Evolutionary conservation across 176 grass and related monocot genomes (phyloP).

Genomic region (Melocanna baccifera): DNA sequence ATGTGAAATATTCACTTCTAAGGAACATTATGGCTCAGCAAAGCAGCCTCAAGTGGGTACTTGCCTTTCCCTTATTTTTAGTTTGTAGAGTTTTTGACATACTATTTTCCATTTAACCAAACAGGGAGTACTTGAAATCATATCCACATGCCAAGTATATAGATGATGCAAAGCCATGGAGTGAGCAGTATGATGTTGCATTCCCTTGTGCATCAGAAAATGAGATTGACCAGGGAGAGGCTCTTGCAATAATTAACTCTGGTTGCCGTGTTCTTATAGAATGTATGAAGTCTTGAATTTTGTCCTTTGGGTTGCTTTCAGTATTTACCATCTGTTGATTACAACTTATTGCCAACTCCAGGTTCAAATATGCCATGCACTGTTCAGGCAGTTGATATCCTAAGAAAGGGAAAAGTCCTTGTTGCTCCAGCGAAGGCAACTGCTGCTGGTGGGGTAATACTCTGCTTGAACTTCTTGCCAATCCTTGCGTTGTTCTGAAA

Average conservation of each 20-base stretch:
- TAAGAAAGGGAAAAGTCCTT: slow-evolving; percentile 83
- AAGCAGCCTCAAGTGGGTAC: slow-evolving; percentile 77
- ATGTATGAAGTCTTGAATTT: slow-evolving; percentile 53
- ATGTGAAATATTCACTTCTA: slow-evolving; percentile 87
- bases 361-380: slow-evolving; percentile 98
- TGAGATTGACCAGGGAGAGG: slow-evolving; percentile 84
- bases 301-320: neutral
- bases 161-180: slow-evolving; percentile 87
- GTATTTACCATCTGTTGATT: slow-evolving; percentile 27
- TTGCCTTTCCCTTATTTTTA: slow-evolving; percentile 33
- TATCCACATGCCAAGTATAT: slow-evolving; percentile 81
- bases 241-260: slow-evolving; percentile 74
- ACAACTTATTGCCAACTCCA: slow-evolving; percentile 27
- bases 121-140: slow-evolving; percentile 94
- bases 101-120: slow-evolving; percentile 38
- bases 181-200: slow-evolving; percentile 79
- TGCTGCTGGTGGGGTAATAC: slow-evolving; percentile 96
- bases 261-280: slow-evolving; percentile 84
- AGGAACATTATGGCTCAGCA: slow-evolving; percentile 90
- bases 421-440: slow-evolving; percentile 96
- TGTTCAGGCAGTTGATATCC: slow-evolving; percentile 78
- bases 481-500: slow-evolving; percentile 22
- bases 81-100: slow-evolving; percentile 37
- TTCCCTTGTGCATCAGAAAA: slow-evolving; percentile 98
- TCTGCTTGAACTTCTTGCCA: slow-evolving; percentile 22